A percentile compares a stretch with the other conserved stretches of the same genome.
These are phyloP conservation scores for Purshia tridentata DNA, from an alignment of 306 rosid genomes.

Conservation along the genomic window DNA sequence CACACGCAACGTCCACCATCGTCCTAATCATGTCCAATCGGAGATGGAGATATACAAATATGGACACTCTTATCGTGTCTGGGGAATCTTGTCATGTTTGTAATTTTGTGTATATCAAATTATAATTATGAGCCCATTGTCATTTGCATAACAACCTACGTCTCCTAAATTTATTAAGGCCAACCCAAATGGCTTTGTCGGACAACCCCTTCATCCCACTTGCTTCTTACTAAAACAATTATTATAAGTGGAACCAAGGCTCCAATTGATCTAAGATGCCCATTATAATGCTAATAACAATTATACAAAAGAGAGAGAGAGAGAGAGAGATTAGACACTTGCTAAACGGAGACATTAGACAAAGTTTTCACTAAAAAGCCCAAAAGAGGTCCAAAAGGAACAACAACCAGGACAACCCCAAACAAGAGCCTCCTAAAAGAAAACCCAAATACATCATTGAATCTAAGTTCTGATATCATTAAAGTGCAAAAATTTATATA, in stretches of 20 bases:
- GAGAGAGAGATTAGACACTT: no score
- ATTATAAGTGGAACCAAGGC: neutral
- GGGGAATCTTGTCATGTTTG: slow-evolving; percentile 19
- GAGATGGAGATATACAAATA: slow-evolving; percentile 2
- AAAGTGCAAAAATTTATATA: no score
- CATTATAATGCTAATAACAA: neutral
- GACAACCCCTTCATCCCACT: neutral
- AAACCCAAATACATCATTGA: no score
- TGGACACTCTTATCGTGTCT: slow-evolving; percentile 7
- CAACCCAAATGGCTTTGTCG: neutral
- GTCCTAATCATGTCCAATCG: slow-evolving; percentile 28
- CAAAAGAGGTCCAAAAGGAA: no score
- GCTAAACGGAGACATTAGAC: no score
- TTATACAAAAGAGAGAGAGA: neutral
- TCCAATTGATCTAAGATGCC: neutral
- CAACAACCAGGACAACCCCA: no score
- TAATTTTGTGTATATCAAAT: neutral
- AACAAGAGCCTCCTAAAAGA: no score
- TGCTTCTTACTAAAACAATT: neutral
- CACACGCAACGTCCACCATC: neutral
- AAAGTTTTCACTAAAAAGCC: no score
- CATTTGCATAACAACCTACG: neutral
- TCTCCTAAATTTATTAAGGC: neutral
- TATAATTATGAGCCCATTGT: neutral
- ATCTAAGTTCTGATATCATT: no score